Base-by-base conservation (phyloP, 176 grass and related monocot species). In the Oryza meridionalis region DNA sequence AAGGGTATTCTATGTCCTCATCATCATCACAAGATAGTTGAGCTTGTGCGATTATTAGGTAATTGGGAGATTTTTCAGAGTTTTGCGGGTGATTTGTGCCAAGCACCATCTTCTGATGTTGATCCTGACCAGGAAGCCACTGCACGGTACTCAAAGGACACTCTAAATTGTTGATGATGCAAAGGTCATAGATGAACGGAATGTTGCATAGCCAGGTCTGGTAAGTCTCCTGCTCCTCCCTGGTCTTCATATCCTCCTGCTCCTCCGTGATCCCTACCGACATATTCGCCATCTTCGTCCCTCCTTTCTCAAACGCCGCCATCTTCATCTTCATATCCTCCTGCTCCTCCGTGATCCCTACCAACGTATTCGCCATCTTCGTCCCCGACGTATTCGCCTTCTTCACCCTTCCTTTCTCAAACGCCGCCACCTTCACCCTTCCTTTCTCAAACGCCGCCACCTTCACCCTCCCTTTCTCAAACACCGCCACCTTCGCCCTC, bases 61-160 rank as follows among this genome's bases (percentile, higher is more conserved):
- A 84, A 12, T 29, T 69, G 32, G 46, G 64, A 31, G 16, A 42
- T 47, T 42, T 32, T 12, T 17, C n/a, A 12, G 3, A 5, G 1
- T n/a, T 15, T 22, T 76, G 31, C 13, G 13, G 13, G 13, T 49
- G 9, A 43, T 15, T 13, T 12, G 45, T 76, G 61, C 71, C 72
- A 27, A 94, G 75, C 24, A 94, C 69, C 42, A 43, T 43, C 42
- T 43, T 43, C 42, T 90, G 87, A 19, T 87, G 85, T 51, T 91
- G 78, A 50, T 91, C 82, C 43, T 93, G 75, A 3, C 84, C 85
- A 72, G 91, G 89, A 38, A 97, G 66, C 94, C 89, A 97, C 43
- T 97, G 82, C 24, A 92, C 85, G n/a, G 91, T 97, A 58, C 88
- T 79, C 17, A 79, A 97, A 0, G 91, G 91, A 82, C 94, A 93